Conservation (phyloP, 2,329 filamentous ascomycete species). For the Beauveria brongniartii region DNA sequence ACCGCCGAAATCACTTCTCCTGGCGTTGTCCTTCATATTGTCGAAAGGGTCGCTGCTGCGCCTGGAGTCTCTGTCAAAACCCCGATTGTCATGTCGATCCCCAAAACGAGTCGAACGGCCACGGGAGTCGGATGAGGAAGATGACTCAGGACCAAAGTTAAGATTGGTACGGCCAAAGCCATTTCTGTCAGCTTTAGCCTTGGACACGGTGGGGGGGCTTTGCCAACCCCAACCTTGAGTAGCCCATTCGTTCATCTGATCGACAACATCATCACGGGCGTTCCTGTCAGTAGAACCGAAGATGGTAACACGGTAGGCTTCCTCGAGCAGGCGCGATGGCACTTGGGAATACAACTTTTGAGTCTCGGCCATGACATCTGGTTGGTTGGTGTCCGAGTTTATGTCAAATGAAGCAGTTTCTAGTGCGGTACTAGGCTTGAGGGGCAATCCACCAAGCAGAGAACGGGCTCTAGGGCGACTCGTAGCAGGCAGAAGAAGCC, state of each 20-base stretch:
- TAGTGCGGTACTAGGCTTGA: constrained; percentile 47
- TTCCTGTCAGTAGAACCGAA: constrained; percentile 43
- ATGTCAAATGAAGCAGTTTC: constrained; percentile 36
- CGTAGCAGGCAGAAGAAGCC: constrained; percentile 51
- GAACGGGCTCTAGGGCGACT: constrained; percentile 42
- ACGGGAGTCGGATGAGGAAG: not conserved
- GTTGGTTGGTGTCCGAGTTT: not conserved
- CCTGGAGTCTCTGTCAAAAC: not conserved
- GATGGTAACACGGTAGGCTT: constrained; percentile 44
- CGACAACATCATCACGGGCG: constrained; percentile 32
- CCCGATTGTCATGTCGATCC: constrained; percentile 3
- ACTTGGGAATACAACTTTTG: constrained; percentile 32
- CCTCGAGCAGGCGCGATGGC: constrained; percentile 23
- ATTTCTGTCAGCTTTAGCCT: constrained; percentile 22
- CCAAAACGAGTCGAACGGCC: constrained; percentile 13
- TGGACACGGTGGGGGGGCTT: constrained; percentile 33
- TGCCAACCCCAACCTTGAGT: constrained; percentile 43
- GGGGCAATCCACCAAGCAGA: constrained; percentile 50
- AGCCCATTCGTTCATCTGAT: constrained; percentile 47
- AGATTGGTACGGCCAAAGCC: constrained; percentile 27
- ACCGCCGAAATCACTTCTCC: constrained; percentile 10
- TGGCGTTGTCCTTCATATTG: constrained; percentile 13
- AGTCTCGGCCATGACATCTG: not conserved
- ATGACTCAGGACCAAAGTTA: constrained; percentile 21
- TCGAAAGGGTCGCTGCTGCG: constrained; percentile 16